Percentiles rank a stretch among this genome's conserved stretches.
Conservation (phyloP, 768 basidiomycete species). For the Lepiota subincarnata region DNA sequence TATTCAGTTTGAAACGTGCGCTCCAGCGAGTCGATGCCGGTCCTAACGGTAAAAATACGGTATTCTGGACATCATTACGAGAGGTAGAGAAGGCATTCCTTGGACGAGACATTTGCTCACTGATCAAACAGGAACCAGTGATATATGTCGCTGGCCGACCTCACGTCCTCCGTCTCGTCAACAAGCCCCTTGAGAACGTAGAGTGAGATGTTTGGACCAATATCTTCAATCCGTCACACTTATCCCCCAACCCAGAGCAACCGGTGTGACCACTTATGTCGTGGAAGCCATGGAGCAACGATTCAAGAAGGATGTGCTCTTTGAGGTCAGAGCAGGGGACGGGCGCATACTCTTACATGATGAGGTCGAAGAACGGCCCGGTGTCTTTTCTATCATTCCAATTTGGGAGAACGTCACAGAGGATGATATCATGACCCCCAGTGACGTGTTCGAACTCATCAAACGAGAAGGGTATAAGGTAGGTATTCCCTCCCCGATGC, state of each 20-base stretch:
- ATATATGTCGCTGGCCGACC: slow-evolving; percentile 84
- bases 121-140: slow-evolving; percentile 71
- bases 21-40: slow-evolving; percentile 77
- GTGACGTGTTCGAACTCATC: slow-evolving; percentile 77
- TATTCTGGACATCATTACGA: slow-evolving; percentile 93
- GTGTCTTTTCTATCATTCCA: slow-evolving; percentile 86
- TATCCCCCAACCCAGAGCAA: slow-evolving; percentile 54
- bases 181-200: slow-evolving; percentile 89
- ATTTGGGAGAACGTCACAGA: slow-evolving; percentile 89
- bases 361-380: slow-evolving; percentile 91
- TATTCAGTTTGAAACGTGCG: slow-evolving; percentile 67
- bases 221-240: background rate
- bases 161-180: slow-evolving; percentile 85
- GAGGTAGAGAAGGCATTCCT: slow-evolving; percentile 46
- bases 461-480: slow-evolving; percentile 75
- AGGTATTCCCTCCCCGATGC: slow-evolving; percentile 15
- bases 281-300: slow-evolving; percentile 90
- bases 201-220: slow-evolving; percentile 51
- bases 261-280: slow-evolving; percentile 84
- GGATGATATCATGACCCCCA: slow-evolving; percentile 81
- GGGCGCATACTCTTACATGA: slow-evolving; percentile 91
- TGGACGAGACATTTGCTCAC: slow-evolving; percentile 8
- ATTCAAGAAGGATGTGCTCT: slow-evolving; percentile 84
- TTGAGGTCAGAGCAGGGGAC: slow-evolving; percentile 65
- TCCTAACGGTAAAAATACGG: slow-evolving; percentile 66